Evolutionary conservation across 2,329 filamentous ascomycete genomes (phyloP), one percentile per base, ranked within the genome.

Genomic region (Endocalyx cinctus): DNA sequence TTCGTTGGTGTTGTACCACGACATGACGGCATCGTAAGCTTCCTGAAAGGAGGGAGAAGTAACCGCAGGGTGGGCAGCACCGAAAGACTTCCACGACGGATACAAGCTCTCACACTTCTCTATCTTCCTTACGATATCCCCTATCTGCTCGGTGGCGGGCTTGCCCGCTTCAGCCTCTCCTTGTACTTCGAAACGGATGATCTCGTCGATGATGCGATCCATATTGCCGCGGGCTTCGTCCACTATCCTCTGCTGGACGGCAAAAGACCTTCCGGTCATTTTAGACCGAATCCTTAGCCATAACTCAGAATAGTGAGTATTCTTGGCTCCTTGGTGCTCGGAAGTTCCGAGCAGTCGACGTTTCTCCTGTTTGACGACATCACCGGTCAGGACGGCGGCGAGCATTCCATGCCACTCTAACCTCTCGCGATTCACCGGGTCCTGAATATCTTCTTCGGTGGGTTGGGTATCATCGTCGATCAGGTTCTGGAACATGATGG

Each of bases 361-460:
- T 71, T 98, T 98, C 65, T 98, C 92, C 60, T 98, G 92, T 51
- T 87, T 87, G 37, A 98, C 90, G 7, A 98, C 92, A 58, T 98
- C 92, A 45, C 92, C 92, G 1, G 89, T 96, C 46, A 98, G 67
- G 4, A 98, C 92, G 11, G 90, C 94, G 39, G 90, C 87, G 36
- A 98, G 67, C 92, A 98, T 98, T 4, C 87, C 87, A 62, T 98
- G 89, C 92, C 92, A 98, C 62, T 98, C 92, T 16, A 98, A 69
- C 27, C 90, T 74, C 60, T 97, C 92, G 41, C 89, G 76, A 54
- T 89, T 96, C 43, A 82, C 79, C 1, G 88, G 85, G 49, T 96
- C 85, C 59, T 85, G 84, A 33, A 97, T 63, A 58, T 98, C 92
- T 52, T 97, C 92, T 16, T 87, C 73, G 4, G 87, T 92, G 1